A percentile compares a stretch with the other conserved stretches of the same genome.
These are phyloP conservation scores for Conticribra guillardii DNA, from an alignment of 108 stramenopile genomes.

Conservation along the genomic window DNA sequence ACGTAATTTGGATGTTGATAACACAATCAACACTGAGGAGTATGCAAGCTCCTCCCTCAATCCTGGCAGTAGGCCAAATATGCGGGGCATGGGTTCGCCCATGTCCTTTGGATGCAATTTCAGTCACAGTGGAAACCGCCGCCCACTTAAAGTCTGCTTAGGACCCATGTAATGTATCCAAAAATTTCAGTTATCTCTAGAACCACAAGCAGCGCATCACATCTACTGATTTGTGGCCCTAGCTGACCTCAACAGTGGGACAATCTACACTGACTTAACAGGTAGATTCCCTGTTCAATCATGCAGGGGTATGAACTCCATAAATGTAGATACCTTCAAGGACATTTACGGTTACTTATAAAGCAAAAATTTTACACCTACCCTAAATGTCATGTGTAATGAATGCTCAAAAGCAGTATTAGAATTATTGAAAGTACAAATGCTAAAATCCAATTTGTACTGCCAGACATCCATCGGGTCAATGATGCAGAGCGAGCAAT, in stretches of 20 bases:
- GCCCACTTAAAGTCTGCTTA: no score
- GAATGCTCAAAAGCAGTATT: not conserved
- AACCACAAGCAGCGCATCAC: not conserved
- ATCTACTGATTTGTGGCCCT: not conserved
- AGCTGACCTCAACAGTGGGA: not conserved
- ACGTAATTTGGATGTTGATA: no score
- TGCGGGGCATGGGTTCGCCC: no score
- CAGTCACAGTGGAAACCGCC: no score
- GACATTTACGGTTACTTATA: not conserved
- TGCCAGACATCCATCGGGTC: slow-evolving; percentile 9
- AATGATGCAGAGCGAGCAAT: slow-evolving; percentile 25
- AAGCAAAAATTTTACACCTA: not conserved
- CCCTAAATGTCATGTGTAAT: not conserved
- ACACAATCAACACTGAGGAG: no score
- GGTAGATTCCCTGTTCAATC: slow-evolving; percentile 2
- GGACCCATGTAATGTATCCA: no score
- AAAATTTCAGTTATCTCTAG: no score
- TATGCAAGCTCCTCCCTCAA: no score
- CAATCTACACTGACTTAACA: not conserved
- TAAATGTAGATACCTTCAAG: not conserved
- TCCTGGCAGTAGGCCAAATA: no score
- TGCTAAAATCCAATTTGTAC: slow-evolving; percentile 18
- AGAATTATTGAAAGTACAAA: not conserved
- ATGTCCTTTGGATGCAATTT: no score
- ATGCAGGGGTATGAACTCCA: not conserved